Conservation (phyloP, 2,329 filamentous ascomycete genomes). For the Stagonosporopsis vannaccii region DNA sequence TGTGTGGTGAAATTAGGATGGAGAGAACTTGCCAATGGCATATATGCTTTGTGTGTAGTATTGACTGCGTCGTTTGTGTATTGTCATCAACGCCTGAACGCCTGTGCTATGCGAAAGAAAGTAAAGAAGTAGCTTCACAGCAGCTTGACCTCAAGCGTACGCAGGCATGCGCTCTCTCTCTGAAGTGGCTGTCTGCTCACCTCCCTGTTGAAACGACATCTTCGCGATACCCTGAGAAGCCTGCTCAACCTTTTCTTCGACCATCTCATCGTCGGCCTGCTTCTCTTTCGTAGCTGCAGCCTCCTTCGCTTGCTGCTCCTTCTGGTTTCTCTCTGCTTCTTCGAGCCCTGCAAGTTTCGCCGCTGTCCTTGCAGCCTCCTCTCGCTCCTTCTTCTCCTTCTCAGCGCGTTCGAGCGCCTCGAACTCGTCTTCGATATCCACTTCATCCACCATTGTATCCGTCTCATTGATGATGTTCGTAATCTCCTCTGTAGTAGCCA, state of each 20-base stretch:
- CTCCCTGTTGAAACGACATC: conserved; percentile 29
- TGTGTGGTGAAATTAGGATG: background rate
- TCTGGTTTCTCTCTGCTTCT: conserved; percentile 43
- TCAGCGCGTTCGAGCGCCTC: conserved; percentile 75
- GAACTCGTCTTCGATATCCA: conserved; percentile 86
- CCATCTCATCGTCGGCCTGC: conserved; percentile 60
- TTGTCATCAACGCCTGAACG: conserved; percentile 14
- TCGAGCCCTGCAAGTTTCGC: conserved; percentile 50
- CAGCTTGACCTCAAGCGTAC: conserved; percentile 21
- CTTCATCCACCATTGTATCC: conserved; percentile 69
- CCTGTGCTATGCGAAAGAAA: conserved; percentile 30
- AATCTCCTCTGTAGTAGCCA: conserved; percentile 77
- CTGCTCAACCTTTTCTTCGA: conserved; percentile 25
- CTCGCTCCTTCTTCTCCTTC: conserved; percentile 78
- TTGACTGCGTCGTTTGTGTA: background rate
- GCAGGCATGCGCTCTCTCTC: conserved; percentile 23
- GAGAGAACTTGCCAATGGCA: background rate
- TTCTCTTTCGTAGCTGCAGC: conserved; percentile 48
- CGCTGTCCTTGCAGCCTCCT: conserved; percentile 63
- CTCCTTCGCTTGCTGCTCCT: conserved; percentile 49
- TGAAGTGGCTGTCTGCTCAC: conserved; percentile 47
- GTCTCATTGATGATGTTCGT: conserved; percentile 75
- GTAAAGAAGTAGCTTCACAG: background rate
- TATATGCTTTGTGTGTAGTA: background rate
- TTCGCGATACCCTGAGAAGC: conserved; percentile 27